phyloP scores from a whole-genome alignment of 164 flowering plant genomes.

The Akebia trifoliata region DNA sequence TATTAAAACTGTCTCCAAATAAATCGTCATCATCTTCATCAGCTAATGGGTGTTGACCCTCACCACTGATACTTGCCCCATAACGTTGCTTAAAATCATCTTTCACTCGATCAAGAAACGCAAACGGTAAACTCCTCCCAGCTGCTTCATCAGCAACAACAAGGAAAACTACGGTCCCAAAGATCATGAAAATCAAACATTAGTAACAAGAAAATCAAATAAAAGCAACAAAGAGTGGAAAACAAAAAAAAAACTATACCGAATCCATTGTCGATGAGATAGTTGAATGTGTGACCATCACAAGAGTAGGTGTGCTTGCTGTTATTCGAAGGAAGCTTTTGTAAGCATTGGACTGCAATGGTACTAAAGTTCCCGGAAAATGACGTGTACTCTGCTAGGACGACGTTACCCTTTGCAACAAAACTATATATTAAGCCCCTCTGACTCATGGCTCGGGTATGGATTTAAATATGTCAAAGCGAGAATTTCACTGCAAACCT shows the following conservation, averaged over 20 bases:
- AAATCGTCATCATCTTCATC: slow-evolving; percentile 78
- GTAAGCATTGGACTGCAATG: slow-evolving; percentile 92
- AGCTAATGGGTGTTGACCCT: slow-evolving; percentile 73
- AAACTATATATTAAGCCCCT: slow-evolving; percentile 87
- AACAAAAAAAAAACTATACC: no score
- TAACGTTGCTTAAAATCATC: slow-evolving; percentile 87
- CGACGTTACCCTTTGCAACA: slow-evolving; percentile 92
- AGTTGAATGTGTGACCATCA: slow-evolving; percentile 92
- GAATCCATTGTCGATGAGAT: slow-evolving; percentile 73
- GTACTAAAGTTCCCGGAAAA: slow-evolving; percentile 93
- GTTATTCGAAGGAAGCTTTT: slow-evolving; percentile 81
- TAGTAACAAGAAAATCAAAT: not conserved
- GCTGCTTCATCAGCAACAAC: slow-evolving; percentile 87
- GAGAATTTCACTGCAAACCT: slow-evolving; percentile 8
- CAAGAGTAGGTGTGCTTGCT: slow-evolving; percentile 89
- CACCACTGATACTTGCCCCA: slow-evolving; percentile 56
- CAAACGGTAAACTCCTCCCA: slow-evolving; percentile 86
- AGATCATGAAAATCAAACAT: slow-evolving; percentile 1
- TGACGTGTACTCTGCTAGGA: slow-evolving; percentile 89
- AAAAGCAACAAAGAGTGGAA: no score
- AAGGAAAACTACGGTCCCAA: slow-evolving; percentile 62
- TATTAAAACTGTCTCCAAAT: slow-evolving; percentile 85
- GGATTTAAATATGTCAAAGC: no score
- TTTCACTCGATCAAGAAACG: slow-evolving; percentile 89
- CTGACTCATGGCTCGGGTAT: slow-evolving; percentile 64